Evolutionary conservation across 1,284 basidiomycete species (phyloP).

Genomic region (Blastosporella zonata): DNA sequence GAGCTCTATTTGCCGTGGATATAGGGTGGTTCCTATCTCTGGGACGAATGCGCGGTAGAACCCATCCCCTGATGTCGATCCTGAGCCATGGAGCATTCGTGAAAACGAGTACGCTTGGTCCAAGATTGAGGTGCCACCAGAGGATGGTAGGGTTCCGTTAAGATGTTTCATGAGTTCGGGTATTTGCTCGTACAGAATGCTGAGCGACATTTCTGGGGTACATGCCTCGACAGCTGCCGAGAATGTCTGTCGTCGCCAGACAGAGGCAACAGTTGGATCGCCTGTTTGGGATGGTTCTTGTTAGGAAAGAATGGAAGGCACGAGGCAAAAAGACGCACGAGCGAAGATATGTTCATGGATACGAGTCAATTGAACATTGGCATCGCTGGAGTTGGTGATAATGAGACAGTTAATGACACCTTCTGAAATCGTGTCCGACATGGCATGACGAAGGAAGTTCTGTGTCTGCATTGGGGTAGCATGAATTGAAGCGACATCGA

Average conservation of each 20-base stretch:
- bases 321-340: slow-evolving; percentile 45
- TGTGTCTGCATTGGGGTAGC: slow-evolving; percentile 69
- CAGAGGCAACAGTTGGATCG: slow-evolving; percentile 75
- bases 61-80: slow-evolving; percentile 61
- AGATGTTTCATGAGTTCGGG: slow-evolving; percentile 56
- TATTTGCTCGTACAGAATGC: slow-evolving; percentile 66
- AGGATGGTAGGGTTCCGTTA: slow-evolving; percentile 37
- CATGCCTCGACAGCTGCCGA: slow-evolving; percentile 75
- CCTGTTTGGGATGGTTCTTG: slow-evolving; percentile 37
- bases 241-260: slow-evolving; percentile 84
- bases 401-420: slow-evolving; percentile 79
- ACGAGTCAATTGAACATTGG: slow-evolving; percentile 75
- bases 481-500: slow-evolving; percentile 36
- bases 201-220: slow-evolving; percentile 61
- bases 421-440: slow-evolving; percentile 73
- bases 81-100: slow-evolving; percentile 75
- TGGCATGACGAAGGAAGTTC: slow-evolving; percentile 70
- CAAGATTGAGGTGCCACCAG: slow-evolving; percentile 52
- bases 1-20: slow-evolving; percentile 71
- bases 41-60: slow-evolving; percentile 83
- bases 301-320: too few species aligned
- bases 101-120: slow-evolving; percentile 72
- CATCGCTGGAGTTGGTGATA: slow-evolving; percentile 73
- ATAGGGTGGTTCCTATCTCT: slow-evolving; percentile 65
- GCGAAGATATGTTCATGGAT: slow-evolving; percentile 83